Evolutionary conservation across 1,284 basidiomycete genomes (phyloP), one percentile per base, ranked within the genome.

Genomic region (Marasmius sp.): DNA sequence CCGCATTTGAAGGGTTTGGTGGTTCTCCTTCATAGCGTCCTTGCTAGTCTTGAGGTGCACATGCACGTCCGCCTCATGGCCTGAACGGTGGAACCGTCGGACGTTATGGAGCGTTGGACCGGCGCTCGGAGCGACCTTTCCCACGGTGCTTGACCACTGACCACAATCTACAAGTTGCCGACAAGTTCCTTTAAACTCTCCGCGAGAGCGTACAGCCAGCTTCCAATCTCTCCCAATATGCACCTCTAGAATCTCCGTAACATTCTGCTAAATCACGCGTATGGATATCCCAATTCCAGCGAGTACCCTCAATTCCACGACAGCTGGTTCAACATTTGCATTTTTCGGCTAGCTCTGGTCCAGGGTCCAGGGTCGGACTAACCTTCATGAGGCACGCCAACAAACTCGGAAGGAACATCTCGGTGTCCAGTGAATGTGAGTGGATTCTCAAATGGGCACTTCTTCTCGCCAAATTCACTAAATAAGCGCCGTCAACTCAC

Each of bases 281-380:
- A 37, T 90, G 88, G 88, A 66, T 86, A 33, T 66, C 73, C 0
- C 60, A 69, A 27, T 89, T 90, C 70, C 78, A 76, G 58, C 59
- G 62, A 6, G 63, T 68, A 11, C 27, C 27, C 5, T 61, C 67
- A 0, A 80, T 89, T 20, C 83, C 85, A 0, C 82, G 75, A 65
- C 71, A 70, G 20, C 58, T 77, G 14, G 87, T 91, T 0, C 82
- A 88, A 39, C 37, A 60, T 12, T 78, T 83, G 0, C n/a, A n/a
- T n/a, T 92, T 88, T 70, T 84, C 89, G 2, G 78, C 89, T 57
- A 92, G 90, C 66, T 91, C 91, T 7, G 91, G 90, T 33, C 91
- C 91, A 9, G 90, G 90, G 27, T 4, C 47, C 20, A 18, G 16
- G 47, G 27, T 18, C 54, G 12, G 18, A n/a, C 34, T 55, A 43